Conservation (phyloP, 495 filamentous ascomycete genomes). For the Annulohypoxylon moriforme region DNA sequence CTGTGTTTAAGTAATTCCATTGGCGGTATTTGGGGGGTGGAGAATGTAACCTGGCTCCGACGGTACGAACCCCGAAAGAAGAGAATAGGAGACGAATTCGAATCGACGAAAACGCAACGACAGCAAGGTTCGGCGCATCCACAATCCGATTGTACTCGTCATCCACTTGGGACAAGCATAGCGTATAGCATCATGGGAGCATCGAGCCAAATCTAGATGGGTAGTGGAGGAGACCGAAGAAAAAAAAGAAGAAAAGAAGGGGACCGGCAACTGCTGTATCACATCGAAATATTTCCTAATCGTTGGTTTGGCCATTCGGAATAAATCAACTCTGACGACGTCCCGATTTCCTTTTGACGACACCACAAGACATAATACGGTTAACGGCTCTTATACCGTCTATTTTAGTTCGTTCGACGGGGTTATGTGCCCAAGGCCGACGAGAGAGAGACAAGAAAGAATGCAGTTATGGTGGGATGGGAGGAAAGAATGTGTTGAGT, state of each 20-base stretch:
- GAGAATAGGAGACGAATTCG: slow-evolving; percentile 2
- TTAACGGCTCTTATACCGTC: slow-evolving; percentile 10
- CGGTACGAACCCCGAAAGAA: slow-evolving; percentile 15
- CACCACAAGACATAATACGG: slow-evolving; percentile 25
- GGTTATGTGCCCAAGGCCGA: slow-evolving; percentile 4
- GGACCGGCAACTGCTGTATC: slow-evolving; percentile 2
- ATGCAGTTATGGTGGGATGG: not conserved
- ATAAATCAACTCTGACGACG: slow-evolving; percentile 33
- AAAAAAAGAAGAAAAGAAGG: not conserved
- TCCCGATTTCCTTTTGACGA: slow-evolving; percentile 36
- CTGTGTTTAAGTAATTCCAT: slow-evolving; percentile 35
- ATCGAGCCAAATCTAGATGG: slow-evolving; percentile 11
- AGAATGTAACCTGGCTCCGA: slow-evolving; percentile 3
- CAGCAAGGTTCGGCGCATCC: slow-evolving; percentile 2
- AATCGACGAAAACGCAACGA: slow-evolving; percentile 18
- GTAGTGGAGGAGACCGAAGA: not conserved
- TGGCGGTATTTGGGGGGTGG: slow-evolving; percentile 22
- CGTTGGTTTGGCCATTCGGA: slow-evolving; percentile 13
- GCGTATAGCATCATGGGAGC: slow-evolving; percentile 8
- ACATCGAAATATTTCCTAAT: slow-evolving; percentile 23
- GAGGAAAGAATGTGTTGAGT: not conserved
- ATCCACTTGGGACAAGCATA: not conserved
- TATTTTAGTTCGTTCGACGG: slow-evolving; percentile 1
- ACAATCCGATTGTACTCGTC: slow-evolving; percentile 7
- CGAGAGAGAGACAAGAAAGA: not conserved